Evolutionary conservation across 495 filamentous ascomycete genomes (phyloP), one percentile per base, ranked within the genome.

Genomic region (Xeromyces bisporus): DNA sequence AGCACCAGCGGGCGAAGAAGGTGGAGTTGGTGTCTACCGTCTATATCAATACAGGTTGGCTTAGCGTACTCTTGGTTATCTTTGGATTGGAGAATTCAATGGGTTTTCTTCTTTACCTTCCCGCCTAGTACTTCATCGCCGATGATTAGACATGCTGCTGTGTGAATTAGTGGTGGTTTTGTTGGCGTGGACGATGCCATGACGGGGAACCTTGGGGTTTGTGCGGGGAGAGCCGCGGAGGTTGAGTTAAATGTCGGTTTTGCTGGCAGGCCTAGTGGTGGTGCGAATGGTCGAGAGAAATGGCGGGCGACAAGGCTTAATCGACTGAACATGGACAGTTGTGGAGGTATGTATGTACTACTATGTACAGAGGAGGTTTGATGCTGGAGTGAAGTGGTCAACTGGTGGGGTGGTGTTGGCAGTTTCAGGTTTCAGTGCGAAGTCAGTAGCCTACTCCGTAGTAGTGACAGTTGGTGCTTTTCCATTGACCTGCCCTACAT

Each of bases 41-140:
- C 73, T 80, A 31, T 11, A 17, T n/a, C n/a, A n/a, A n/a, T n/a
- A n/a, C n/a, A n/a, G n/a, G n/a, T n/a, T n/a, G n/a, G n/a, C n/a
- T n/a, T n/a, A n/a, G n/a, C n/a, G n/a, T n/a, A n/a, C n/a, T n/a
- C n/a, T n/a, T n/a, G n/a, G n/a, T n/a, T n/a, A n/a, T n/a, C n/a
- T n/a, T n/a, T n/a, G n/a, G n/a, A n/a, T n/a, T n/a, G n/a, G n/a
- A n/a, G n/a, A n/a, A n/a, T n/a, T n/a, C n/a, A n/a, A n/a, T n/a
- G n/a, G n/a, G n/a, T n/a, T n/a, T n/a, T n/a, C n/a, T n/a, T n/a
- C 2, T 26, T 39, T 46, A 81, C 87, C 77, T 97, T 97, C 38
- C 89, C 89, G n/a, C 82, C 83, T 2, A 97, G 66, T 3, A 97
- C 81, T 48, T 97, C 89, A 55, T 97, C 87, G 13, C 89, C 89